Conservation (phyloP, 768 basidiomycete species). For the Phanerodontia chrysosporium region DNA sequence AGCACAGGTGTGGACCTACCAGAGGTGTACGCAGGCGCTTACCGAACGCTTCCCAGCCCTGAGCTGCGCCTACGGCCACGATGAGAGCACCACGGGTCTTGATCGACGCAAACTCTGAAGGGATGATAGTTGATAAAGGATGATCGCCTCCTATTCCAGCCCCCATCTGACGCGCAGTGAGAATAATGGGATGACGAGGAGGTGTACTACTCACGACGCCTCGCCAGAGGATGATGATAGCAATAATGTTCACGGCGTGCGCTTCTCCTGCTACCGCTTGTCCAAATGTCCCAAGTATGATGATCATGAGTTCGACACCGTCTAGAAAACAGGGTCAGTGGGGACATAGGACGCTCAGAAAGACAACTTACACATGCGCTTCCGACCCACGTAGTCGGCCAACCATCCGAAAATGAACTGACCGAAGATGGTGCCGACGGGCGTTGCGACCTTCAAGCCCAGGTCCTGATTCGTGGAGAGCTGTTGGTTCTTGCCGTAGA, state of each 20-base stretch:
- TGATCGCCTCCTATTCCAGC: conserved; percentile 20
- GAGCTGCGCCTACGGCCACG: conserved; percentile 42
- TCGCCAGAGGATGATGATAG: conserved; percentile 41
- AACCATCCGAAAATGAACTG: conserved; percentile 43
- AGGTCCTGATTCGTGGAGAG: conserved; percentile 43
- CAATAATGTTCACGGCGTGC: conserved; percentile 35
- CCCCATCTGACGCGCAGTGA: neutral
- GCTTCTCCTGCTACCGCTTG: conserved; percentile 36
- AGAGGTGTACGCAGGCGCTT: neutral
- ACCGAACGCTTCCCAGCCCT: conserved; percentile 40
- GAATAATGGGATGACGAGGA: neutral
- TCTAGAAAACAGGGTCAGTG: conserved; percentile 24
- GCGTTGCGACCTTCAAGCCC: conserved; percentile 39
- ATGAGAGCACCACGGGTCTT: conserved; percentile 43
- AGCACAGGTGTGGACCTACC: too few relatives aligned
- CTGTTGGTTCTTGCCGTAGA: conserved; percentile 28
- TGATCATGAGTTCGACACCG: conserved; percentile 39
- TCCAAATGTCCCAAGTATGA: conserved; percentile 34
- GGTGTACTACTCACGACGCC: conserved; percentile 13
- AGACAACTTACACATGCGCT: conserved; percentile 29
- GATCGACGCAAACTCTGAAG: conserved; percentile 42
- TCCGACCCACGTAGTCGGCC: conserved; percentile 38
- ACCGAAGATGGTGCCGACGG: conserved; percentile 35
- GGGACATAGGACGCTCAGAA: neutral
- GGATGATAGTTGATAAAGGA: conserved; percentile 41